phyloP scores from a whole-genome alignment of 306 rosid genomes.

The Nissolia schottii region DNA sequence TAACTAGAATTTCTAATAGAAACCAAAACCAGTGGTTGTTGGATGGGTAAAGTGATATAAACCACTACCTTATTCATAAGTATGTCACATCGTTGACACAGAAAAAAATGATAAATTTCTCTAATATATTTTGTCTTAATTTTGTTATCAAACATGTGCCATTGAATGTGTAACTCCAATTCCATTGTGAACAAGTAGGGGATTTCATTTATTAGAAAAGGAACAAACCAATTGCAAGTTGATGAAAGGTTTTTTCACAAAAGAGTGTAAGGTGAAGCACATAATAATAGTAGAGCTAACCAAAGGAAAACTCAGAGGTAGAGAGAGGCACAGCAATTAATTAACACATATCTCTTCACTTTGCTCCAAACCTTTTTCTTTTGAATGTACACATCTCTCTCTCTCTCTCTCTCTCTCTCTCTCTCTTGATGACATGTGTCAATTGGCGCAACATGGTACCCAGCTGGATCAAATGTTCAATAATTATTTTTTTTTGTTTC shows the following conservation, averaged over 20 bases:
- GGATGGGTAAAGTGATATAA: too few species aligned
- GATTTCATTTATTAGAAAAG: neutral
- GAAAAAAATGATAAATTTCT: neutral
- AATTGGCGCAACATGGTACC: conserved; percentile 1
- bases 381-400: neutral
- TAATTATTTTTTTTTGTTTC: conserved; percentile 6
- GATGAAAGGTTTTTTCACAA: conserved; percentile 29
- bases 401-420: too few species aligned
- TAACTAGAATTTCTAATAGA: too few species aligned
- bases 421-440: conserved; percentile 13
- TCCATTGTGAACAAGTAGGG: neutral
- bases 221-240: conserved; percentile 25
- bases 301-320: conserved; percentile 6
- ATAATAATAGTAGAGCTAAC: neutral
- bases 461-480: conserved; percentile 20
- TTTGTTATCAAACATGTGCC: conserved; percentile 12
- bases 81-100: neutral
- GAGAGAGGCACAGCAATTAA: conserved; percentile 17
- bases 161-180: neutral
- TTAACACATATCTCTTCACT: conserved; percentile 5
- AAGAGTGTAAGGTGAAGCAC: conserved; percentile 42
- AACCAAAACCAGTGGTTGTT: too few species aligned
- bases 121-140: neutral
- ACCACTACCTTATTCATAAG: neutral
- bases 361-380: conserved; percentile 5